These are phyloP conservation scores for Trichophyton benhamiae DNA, from an alignment of 2,329 filamentous ascomycete genomes.

Conservation along the genomic window DNA sequence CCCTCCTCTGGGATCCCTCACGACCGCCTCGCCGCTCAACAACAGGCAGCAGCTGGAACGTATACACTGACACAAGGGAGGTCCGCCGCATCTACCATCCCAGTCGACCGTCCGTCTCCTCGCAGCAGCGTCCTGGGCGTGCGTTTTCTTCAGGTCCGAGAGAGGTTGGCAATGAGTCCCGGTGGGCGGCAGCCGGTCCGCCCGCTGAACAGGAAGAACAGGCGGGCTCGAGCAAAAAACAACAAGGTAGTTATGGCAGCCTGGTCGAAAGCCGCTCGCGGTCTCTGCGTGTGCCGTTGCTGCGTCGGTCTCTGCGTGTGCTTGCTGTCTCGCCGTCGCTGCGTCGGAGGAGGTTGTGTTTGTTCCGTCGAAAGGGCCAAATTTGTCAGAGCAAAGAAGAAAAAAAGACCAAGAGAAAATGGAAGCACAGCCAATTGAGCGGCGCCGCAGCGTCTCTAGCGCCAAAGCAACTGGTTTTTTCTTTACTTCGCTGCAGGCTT, in stretches of 20 bases:
- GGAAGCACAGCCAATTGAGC: neutral
- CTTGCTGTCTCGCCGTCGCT: too few relatives aligned
- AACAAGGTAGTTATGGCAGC: neutral
- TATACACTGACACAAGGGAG: neutral
- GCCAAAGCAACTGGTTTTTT: neutral
- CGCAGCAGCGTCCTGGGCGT: neutral
- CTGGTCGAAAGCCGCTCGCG: neutral
- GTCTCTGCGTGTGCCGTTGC: too few relatives aligned
- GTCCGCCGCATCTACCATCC: neutral
- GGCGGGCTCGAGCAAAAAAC: too few relatives aligned
- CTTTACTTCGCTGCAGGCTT: neutral
- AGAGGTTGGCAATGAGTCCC: neutral
- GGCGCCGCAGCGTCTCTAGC: neutral
- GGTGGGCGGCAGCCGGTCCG: neutral
- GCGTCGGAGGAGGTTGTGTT: neutral
- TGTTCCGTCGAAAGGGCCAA: neutral
- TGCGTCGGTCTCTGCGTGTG: too few relatives aligned
- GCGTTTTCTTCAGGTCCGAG: neutral
- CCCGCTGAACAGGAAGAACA: neutral
- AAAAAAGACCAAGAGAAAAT: slow-evolving; percentile 4
- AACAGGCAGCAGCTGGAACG: neutral
- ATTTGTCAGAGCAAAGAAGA: slow-evolving; percentile 5
- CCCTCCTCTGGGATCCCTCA: neutral
- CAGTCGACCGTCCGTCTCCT: neutral
- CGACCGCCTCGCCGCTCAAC: neutral